Percentiles rank a stretch among this genome's conserved stretches.
phyloP scores from a whole-genome alignment of 75 land plant species.

The Ceratopteris richardii region DNA sequence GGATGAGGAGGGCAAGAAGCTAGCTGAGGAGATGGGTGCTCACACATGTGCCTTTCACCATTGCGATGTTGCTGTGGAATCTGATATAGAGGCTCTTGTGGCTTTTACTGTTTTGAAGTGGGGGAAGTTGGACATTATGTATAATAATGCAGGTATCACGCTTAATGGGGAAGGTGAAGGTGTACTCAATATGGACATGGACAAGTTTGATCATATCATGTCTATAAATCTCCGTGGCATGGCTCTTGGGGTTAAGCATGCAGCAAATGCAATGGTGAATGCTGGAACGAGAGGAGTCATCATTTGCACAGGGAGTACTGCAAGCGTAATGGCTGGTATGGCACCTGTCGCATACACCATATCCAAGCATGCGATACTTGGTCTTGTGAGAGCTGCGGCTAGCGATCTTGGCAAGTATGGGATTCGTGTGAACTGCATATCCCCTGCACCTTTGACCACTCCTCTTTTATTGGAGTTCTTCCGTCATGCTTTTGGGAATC shows the following conservation, averaged over 20 bases:
- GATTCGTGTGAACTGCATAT: conserved; percentile 16
- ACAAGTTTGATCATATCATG: conserved; percentile 18
- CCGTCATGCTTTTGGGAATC: neutral
- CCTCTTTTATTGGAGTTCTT: conserved; percentile 3
- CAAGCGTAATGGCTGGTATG: conserved; percentile 13
- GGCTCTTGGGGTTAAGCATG: no score
- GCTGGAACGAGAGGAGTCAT: no score
- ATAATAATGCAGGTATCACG: conserved; percentile 68
- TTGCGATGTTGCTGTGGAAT: no score
- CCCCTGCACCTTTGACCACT: conserved; percentile 6
- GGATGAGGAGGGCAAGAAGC: conserved; percentile 25
- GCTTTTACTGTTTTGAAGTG: conserved; percentile 32
- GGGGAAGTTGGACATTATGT: conserved; percentile 66
- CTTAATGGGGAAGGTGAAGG: conserved; percentile 21
- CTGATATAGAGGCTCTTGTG: conserved; percentile 38
- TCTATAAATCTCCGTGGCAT: conserved; percentile 30
- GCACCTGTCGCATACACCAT: conserved; percentile 10
- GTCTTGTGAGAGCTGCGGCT: conserved; percentile 9
- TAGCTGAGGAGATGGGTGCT: conserved; percentile 22
- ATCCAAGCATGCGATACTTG: conserved; percentile 15
- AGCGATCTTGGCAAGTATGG: conserved; percentile 9
- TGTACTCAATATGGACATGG: no score
- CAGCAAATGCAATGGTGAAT: no score
- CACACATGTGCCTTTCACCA: conserved; percentile 11
- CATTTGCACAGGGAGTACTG: no score